Evolutionary conservation across 2,329 filamentous ascomycete species (phyloP).

Genomic region (Massarina eburnea): DNA sequence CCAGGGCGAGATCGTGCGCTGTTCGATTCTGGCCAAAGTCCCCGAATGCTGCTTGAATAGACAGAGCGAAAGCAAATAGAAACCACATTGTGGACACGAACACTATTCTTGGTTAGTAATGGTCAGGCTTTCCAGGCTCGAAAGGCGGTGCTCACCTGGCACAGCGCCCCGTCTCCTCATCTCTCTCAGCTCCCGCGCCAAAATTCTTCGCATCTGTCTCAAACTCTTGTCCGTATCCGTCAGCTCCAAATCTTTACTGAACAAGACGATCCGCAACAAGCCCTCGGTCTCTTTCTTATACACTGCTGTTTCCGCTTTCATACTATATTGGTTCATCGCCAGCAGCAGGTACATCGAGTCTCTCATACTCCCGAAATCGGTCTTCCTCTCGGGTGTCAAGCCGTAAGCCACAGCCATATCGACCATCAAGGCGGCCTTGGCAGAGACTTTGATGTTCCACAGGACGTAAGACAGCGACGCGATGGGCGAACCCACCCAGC

Average conservation of each 20-base stretch:
- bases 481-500: conserved; percentile 45
- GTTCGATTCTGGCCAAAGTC: conserved; percentile 44
- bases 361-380: conserved; percentile 42
- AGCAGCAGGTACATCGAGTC: conserved; percentile 50
- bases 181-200: conserved; percentile 46
- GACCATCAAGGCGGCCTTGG: conserved; percentile 44
- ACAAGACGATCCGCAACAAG: conserved; percentile 44
- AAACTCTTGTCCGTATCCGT: conserved; percentile 30
- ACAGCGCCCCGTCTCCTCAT: conserved; percentile 46
- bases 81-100: conserved; percentile 50
- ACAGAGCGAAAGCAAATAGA: conserved; percentile 40
- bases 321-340: conserved; percentile 50
- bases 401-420: conserved; percentile 42
- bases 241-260: conserved; percentile 42
- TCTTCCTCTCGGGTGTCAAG: conserved; percentile 25
- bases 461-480: conserved; percentile 41
- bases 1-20: conserved; percentile 50
- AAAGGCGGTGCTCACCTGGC: conserved; percentile 18
- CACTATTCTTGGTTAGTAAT: conserved; percentile 19
- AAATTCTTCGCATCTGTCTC: conserved; percentile 34
- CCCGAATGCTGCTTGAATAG: conserved; percentile 41
- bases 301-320: conserved; percentile 29
- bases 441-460: conserved; percentile 46
- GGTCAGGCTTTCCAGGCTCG: conserved; percentile 2
- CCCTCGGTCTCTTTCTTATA: conserved; percentile 40